Evolutionary conservation across 805 yeast genomes (phyloP).

Genomic region (Metschnikowia henanensis): DNA sequence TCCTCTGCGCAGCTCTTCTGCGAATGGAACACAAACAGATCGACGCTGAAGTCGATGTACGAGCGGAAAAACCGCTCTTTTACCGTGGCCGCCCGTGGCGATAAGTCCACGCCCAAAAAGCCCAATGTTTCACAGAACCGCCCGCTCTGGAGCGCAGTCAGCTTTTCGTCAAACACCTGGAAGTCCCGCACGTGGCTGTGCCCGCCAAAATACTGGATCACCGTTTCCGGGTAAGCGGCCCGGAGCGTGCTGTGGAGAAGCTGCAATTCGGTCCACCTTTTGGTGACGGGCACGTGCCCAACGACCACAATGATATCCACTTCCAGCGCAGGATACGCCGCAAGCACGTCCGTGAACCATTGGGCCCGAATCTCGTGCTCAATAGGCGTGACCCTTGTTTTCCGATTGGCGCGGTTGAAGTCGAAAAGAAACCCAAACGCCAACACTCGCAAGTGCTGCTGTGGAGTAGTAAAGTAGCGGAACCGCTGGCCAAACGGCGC

Average conservation of each 20-base stretch:
- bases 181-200: constrained; percentile 93
- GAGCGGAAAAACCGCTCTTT: constrained; percentile 47
- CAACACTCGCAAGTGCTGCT: constrained; percentile 51
- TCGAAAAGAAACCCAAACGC: constrained; percentile 81
- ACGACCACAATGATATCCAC: constrained; percentile 69
- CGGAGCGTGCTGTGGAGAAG: constrained; percentile 53
- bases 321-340: constrained; percentile 28
- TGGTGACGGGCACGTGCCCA: constrained; percentile 72
- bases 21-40: constrained; percentile 69
- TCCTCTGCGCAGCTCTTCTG: constrained; percentile 23
- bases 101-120: constrained; percentile 59
- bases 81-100: constrained; percentile 11
- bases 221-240: constrained; percentile 52
- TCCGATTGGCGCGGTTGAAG: constrained; percentile 58
- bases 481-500: constrained; percentile 66
- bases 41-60: constrained; percentile 79
- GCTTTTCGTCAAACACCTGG: constrained; percentile 58
- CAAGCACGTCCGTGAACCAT: constrained; percentile 62
- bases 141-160: constrained; percentile 89
- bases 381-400: constrained; percentile 65
- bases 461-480: constrained; percentile 63
- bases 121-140: constrained; percentile 94
- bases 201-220: constrained; percentile 90
- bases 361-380: constrained; percentile 49
- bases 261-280: constrained; percentile 54